These are phyloP conservation scores for Graphilbum ipis-grandicollis DNA, from an alignment of 2,329 filamentous ascomycete species.

Conservation along the genomic window DNA sequence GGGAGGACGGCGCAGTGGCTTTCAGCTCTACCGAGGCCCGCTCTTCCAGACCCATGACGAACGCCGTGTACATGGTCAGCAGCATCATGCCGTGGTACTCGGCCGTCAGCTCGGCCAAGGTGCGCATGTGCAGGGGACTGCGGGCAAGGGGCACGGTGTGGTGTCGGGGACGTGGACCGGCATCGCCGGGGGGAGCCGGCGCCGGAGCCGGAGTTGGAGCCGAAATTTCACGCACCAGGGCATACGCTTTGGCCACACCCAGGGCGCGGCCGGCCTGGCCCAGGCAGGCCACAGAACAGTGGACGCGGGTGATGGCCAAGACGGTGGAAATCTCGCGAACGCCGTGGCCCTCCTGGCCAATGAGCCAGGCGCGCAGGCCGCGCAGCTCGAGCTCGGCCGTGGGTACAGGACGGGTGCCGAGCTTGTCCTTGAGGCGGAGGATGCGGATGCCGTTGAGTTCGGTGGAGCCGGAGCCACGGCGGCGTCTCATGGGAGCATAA, in stretches of 20 bases:
- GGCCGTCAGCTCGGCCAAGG: conserved; percentile 35
- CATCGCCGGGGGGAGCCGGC: no score
- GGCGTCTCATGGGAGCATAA: conserved; percentile 44
- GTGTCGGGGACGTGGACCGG: no score
- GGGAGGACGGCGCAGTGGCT: neutral
- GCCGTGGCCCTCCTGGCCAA: conserved; percentile 49
- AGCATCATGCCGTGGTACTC: conserved; percentile 40
- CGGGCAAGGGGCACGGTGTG: conserved; percentile 23
- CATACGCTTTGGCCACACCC: conserved; percentile 38
- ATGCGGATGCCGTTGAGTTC: conserved; percentile 52
- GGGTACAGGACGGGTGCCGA: conserved; percentile 51
- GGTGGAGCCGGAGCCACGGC: conserved; percentile 15
- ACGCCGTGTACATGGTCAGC: conserved; percentile 33
- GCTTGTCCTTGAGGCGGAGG: conserved; percentile 53
- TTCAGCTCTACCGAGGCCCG: conserved; percentile 9
- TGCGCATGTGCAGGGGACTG: conserved; percentile 38
- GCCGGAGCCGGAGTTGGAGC: neutral
- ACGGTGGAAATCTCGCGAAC: conserved; percentile 51
- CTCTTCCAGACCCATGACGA: conserved; percentile 35
- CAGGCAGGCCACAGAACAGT: conserved; percentile 35
- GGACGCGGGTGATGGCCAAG: conserved; percentile 47
- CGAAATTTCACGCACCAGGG: conserved; percentile 33
- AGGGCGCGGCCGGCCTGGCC: conserved; percentile 38
- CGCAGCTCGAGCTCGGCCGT: conserved; percentile 55
- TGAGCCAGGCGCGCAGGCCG: conserved; percentile 44